Evolutionary conservation across 768 basidiomycete species (phyloP).

Genomic region (Lactarius akahatsu): DNA sequence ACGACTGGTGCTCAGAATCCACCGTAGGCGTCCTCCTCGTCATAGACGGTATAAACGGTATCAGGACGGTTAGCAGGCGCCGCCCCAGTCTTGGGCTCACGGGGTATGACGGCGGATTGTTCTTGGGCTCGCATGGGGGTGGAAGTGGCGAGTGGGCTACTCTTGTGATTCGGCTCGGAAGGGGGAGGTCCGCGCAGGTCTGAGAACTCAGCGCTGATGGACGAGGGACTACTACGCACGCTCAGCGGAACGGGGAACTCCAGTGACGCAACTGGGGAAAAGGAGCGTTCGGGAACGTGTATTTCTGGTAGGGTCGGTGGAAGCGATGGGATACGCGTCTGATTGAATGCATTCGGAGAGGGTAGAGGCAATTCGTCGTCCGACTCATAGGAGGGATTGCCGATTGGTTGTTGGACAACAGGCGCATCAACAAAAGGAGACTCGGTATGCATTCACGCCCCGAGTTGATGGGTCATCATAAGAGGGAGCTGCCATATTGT

Average conservation of each 20-base stretch:
- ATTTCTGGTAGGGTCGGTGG: conserved; percentile 59
- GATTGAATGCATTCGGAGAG: conserved; percentile 35
- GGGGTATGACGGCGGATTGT: conserved; percentile 20
- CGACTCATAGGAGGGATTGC: conserved; percentile 13
- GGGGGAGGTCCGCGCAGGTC: conserved; percentile 29
- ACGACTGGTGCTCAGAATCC: conserved; percentile 48
- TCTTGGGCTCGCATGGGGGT: conserved; percentile 13
- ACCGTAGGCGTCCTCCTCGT: conserved; percentile 67
- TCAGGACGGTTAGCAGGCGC: conserved; percentile 42
- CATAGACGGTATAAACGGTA: conserved; percentile 54
- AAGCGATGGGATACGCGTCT: conserved; percentile 47
- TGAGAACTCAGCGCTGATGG: conserved; percentile 30
- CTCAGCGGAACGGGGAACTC: conserved; percentile 32
- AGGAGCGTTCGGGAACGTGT: conserved; percentile 44
- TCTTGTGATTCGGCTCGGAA: conserved; percentile 28
- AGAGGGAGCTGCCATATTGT: conserved; percentile 1
- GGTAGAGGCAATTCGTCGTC: conserved; percentile 33
- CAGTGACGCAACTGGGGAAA: conserved; percentile 39
- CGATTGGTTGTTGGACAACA: not conserved
- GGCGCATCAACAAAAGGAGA: conserved; percentile 37
- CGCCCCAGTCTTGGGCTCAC: conserved; percentile 21
- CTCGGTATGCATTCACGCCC: conserved; percentile 25
- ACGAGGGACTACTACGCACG: conserved; percentile 31
- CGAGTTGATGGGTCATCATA: not conserved
- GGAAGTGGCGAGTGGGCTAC: conserved; percentile 25